phyloP scores from a whole-genome alignment of 176 grass and related monocot genomes.

The Zea luxurians region DNA sequence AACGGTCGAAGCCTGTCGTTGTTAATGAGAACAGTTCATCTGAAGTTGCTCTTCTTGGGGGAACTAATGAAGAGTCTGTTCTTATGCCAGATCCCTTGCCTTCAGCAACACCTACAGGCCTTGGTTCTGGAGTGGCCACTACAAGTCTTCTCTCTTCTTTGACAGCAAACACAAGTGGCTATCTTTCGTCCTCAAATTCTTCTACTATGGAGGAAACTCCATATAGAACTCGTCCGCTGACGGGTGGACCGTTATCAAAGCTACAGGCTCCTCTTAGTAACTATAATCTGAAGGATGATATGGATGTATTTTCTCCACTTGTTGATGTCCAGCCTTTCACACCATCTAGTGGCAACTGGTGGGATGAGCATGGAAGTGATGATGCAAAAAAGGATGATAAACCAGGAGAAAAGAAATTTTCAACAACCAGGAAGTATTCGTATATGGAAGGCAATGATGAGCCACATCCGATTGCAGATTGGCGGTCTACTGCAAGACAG shows the following conservation, averaged over 20 bases:
- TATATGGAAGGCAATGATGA: slow-evolving; percentile 60
- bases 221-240: slow-evolving; percentile 45
- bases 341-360: slow-evolving; percentile 74
- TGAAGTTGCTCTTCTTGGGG: slow-evolving; percentile 92
- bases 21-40: slow-evolving; percentile 85
- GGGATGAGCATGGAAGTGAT: slow-evolving; percentile 83
- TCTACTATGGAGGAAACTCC: slow-evolving; percentile 58
- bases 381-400: slow-evolving; percentile 68
- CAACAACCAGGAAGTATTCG: slow-evolving; percentile 60
- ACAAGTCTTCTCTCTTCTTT: slow-evolving; percentile 63
- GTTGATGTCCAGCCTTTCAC: slow-evolving; percentile 96
- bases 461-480: slow-evolving; percentile 65
- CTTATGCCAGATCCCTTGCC: slow-evolving; percentile 98
- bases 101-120: slow-evolving; percentile 49
- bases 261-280: slow-evolving; percentile 60
- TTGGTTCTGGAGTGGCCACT: slow-evolving; percentile 53
- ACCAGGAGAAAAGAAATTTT: slow-evolving; percentile 60
- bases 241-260: slow-evolving; percentile 62
- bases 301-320: slow-evolving; percentile 99
- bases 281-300: slow-evolving; percentile 90
- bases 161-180: slow-evolving; percentile 46
- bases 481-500: slow-evolving; percentile 79
- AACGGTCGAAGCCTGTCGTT: slow-evolving; percentile 84
- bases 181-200: slow-evolving; percentile 42
- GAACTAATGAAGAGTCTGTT: slow-evolving; percentile 80